These are phyloP conservation scores for Aspergillus unguis DNA, from an alignment of 2,329 filamentous ascomycete species.

Conservation along the genomic window DNA sequence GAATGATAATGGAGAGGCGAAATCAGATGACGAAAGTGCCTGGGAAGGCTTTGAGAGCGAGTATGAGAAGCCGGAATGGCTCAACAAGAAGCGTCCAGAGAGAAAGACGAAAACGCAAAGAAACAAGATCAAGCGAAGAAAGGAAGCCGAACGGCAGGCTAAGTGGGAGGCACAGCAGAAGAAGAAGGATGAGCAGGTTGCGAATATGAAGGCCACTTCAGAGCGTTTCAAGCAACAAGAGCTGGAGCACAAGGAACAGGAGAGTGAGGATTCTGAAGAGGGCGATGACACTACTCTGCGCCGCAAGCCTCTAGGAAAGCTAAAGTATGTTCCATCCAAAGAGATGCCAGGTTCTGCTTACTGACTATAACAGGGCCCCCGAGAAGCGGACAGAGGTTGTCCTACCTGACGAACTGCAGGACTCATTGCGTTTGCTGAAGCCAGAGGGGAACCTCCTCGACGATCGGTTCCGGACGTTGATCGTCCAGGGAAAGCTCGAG, in stretches of 20 bases:
- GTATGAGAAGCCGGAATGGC: slow-evolving; percentile 63
- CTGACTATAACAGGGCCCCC: slow-evolving; percentile 45
- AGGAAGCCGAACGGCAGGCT: slow-evolving; percentile 74
- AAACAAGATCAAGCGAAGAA: slow-evolving; percentile 83
- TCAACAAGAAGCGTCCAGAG: slow-evolving; percentile 71
- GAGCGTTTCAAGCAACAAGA: slow-evolving; percentile 49
- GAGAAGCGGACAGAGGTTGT: slow-evolving; percentile 78
- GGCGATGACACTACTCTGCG: slow-evolving; percentile 64
- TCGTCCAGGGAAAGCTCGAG: slow-evolving; percentile 88
- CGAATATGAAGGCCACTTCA: slow-evolving; percentile 68
- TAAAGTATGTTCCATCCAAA: slow-evolving; percentile 37
- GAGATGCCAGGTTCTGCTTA: not conserved
- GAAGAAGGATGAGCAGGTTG: slow-evolving; percentile 67
- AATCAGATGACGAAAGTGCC: slow-evolving; percentile 82
- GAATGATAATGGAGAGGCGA: slow-evolving; percentile 69
- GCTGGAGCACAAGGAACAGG: slow-evolving; percentile 43
- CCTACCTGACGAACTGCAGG: slow-evolving; percentile 76
- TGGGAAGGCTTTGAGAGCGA: slow-evolving; percentile 90
- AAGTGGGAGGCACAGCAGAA: slow-evolving; percentile 75
- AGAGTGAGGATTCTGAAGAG: slow-evolving; percentile 45
- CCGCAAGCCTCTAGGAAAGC: slow-evolving; percentile 67
- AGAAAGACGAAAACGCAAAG: slow-evolving; percentile 83
- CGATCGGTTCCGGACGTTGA: slow-evolving; percentile 83
- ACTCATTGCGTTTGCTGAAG: slow-evolving; percentile 76
- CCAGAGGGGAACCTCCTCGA: slow-evolving; percentile 94